phyloP scores from a whole-genome alignment of 108 stramenopile species.

The Pseudonitzschia pungens region DNA sequence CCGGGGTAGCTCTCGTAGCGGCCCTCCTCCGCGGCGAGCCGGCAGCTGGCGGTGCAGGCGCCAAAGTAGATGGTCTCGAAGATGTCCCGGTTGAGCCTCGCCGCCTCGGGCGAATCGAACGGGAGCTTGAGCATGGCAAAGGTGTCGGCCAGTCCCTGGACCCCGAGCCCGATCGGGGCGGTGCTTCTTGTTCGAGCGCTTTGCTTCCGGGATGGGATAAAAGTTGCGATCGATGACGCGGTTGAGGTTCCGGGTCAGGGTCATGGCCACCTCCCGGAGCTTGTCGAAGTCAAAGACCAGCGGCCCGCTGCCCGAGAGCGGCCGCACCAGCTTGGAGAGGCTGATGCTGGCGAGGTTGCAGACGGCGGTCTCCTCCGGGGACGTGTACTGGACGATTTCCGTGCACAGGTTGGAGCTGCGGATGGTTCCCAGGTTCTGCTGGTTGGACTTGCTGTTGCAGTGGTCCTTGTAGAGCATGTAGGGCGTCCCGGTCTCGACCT shows the following conservation, averaged over 20 bases:
- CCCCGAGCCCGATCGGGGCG: conserved; percentile 99
- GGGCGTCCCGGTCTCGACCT: conserved; percentile 99
- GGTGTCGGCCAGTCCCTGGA: conserved; percentile 98
- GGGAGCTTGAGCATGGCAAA: conserved; percentile 95
- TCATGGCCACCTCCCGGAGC: conserved; percentile 86
- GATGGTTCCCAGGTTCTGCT: conserved; percentile 98
- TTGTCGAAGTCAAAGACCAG: conserved; percentile 86
- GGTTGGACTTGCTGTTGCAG: conserved; percentile 98
- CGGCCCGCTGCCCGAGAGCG: conserved; percentile 26
- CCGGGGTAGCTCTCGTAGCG: conserved; percentile 94
- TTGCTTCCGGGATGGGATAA: conserved; percentile 92
- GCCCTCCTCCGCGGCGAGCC: conserved; percentile 91
- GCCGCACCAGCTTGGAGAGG: conserved; percentile 88
- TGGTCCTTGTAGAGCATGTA: conserved; percentile 99
- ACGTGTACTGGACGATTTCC: conserved; percentile 98
- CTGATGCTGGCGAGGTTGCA: conserved; percentile 99
- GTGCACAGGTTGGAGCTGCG: conserved; percentile 97
- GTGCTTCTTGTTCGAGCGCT: conserved; percentile 92
- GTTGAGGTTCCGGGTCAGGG: conserved; percentile 96
- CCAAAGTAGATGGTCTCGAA: conserved; percentile 99
- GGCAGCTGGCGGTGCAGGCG: conserved; percentile 89
- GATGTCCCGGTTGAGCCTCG: conserved; percentile 91
- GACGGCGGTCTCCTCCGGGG: conserved; percentile 98
- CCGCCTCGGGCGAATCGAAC: conserved; percentile 89
- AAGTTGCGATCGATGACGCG: conserved; percentile 98